Evolutionary conservation across 1,284 basidiomycete genomes (phyloP), one percentile per base, ranked within the genome.

Genomic region (Ustilago sp.): DNA sequence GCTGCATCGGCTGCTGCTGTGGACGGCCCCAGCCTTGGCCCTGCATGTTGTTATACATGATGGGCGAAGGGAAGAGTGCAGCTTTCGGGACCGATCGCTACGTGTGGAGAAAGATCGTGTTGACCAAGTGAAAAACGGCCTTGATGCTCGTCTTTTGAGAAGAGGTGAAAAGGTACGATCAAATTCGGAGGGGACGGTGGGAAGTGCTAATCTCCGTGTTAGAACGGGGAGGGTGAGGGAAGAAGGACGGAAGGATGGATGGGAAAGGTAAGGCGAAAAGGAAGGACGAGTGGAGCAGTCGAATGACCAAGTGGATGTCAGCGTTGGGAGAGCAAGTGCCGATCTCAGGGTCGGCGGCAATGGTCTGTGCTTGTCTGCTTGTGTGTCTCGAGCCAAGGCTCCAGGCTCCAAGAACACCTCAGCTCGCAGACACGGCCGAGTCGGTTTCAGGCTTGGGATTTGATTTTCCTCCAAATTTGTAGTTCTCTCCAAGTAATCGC

Each of bases 31-130:
- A 83, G 57, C 69, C 71, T 59, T 77, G 74, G 35, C 71, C 74
- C 54, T 80, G 76, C 71, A 77, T 79, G 67, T 80, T 79, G 69
- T 80, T 80, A 60, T 81, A 81, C 76, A 79, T 83, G 67, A 17
- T 61, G 56, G 45, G 19, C 8, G 39, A 52, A 43, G 15, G 54
- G 28, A 9, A 11, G 23, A 23, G 38, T 31, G 59, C 48, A 53
- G 58, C 62, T 59, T 57, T 54, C 28, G 54, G 32, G 34, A 32
- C 54, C 54, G 28, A 53, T 41, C 58, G 62, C 54, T 69, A 64
- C 34, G 50, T 34, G 19, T 5, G 47, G 50, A 11, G 48, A 39
- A 31, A 34, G 38, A 36, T 12, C 32, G n/a, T 41, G 23, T 50
- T 43, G 56, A 23, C 19, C 6, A 56, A 45, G 39, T 41, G 39